Evolutionary conservation across 768 basidiomycete genomes (phyloP).

Genomic region (Hygrophoropsis aurantiaca): DNA sequence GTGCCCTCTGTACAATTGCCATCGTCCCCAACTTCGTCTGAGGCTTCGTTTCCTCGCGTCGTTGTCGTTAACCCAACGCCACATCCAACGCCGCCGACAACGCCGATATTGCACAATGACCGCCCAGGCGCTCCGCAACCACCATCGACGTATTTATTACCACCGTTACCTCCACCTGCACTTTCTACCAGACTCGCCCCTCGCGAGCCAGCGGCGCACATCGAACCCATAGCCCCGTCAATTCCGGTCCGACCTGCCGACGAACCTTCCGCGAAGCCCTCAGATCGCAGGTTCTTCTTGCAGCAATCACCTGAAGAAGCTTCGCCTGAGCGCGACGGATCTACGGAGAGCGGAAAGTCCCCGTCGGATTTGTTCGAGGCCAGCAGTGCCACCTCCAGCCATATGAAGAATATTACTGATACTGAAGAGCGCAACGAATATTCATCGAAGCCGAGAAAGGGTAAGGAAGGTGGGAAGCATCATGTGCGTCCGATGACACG

Average conservation of each 20-base stretch:
- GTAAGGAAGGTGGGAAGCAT: constrained; percentile 31
- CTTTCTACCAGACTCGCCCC: constrained; percentile 8
- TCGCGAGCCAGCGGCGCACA: constrained; percentile 10
- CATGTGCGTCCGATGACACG: constrained; percentile 23
- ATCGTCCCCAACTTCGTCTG: constrained; percentile 18
- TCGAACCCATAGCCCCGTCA: constrained; percentile 4
- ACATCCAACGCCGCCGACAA: constrained; percentile 75
- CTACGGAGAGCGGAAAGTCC: constrained; percentile 32
- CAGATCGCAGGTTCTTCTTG: constrained; percentile 46
- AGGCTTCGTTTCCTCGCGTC: constrained; percentile 48
- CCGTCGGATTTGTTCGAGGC: constrained; percentile 32
- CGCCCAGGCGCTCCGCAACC: constrained; percentile 21
- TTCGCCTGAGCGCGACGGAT: constrained; percentile 35
- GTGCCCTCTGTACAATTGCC: constrained; percentile 29
- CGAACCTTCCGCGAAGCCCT: constrained; percentile 30
- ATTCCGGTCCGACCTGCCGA: constrained; percentile 12
- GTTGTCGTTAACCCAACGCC: constrained; percentile 77
- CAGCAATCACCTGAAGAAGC: constrained; percentile 41
- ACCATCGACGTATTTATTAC: constrained; percentile 26
- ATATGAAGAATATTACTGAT: constrained; percentile 22
- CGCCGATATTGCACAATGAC: constrained; percentile 44
- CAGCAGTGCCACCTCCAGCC: constrained; percentile 36
- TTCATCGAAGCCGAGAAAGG: constrained; percentile 25
- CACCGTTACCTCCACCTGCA: constrained; percentile 28
- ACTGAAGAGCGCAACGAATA: constrained; percentile 18